Evolutionary conservation across 2,329 filamentous ascomycete genomes (phyloP), one percentile per base, ranked within the genome.

Genomic region (Tolypocladium inflatum): DNA sequence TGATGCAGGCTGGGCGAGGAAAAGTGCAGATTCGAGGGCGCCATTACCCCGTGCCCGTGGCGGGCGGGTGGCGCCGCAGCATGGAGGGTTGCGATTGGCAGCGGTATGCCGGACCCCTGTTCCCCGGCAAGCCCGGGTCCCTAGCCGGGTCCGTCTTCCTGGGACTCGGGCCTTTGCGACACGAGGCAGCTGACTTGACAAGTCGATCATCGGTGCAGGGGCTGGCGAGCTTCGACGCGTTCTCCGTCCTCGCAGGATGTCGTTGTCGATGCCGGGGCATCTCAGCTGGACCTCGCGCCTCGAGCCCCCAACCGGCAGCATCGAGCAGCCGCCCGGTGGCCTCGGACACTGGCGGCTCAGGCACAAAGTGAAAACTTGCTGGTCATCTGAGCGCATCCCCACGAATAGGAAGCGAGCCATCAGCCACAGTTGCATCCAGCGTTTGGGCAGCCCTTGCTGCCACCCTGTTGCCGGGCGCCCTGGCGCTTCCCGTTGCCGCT

Each of bases 51-150:
- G 26, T 30, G 26, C 35, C 33, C 33, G 51, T 53, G 51, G 51
- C 51, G 35, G 33, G 53, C 53, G 53, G 53, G 53, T 55, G 53
- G 53, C 53, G 53, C 53, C 54, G 58, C 23, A 21, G 50, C 30
- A 56, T 23, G 23, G 54, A 43, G 41, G 39, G 52, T 41, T 30
- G 39, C 51, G 38, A 58, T 59, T 60, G 57, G 59, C 43, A 33
- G 52, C 45, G 56, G 56, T 54, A 37, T 7, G 23, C 45, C 23
- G n/a, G 37, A 17, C 30, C 56, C 56, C 55, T 48, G 42, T 56
- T 59, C 59, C 61, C 56, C 59, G 55, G n/a, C n/a, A n/a, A n/a
- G n/a, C n/a, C n/a, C n/a, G n/a, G n/a, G 37, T 33, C 43, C 54
- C 37, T 53, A 45, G 54, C 54, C 38, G 26, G 52, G 42, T 55